A percentile compares a stretch with the other conserved stretches of the same genome.
phyloP scores from a whole-genome alignment of 1,284 basidiomycete genomes.

The Baeospora myosura region DNA sequence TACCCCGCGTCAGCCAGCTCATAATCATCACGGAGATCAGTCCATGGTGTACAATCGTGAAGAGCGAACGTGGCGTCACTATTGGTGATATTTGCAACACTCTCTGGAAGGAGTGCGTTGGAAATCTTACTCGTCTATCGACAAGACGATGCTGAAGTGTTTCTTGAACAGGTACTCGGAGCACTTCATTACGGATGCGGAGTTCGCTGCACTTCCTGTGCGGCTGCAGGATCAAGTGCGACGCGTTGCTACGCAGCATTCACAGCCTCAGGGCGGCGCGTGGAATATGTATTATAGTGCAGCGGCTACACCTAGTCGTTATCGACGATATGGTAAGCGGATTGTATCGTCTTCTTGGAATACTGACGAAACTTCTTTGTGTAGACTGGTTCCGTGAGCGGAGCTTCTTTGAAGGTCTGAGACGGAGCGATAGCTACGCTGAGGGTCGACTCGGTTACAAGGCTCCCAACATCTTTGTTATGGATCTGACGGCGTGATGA shows the following conservation, averaged over 20 bases:
- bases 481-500: conserved; percentile 28
- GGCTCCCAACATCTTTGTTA: conserved; percentile 71
- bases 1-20: conserved; percentile 65
- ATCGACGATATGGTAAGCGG: conserved; percentile 51
- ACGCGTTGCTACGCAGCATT: conserved; percentile 38
- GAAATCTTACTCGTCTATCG: not conserved
- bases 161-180: conserved; percentile 51
- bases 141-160: not conserved
- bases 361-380: conserved; percentile 4
- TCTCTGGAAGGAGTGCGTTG: conserved; percentile 66
- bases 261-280: conserved; percentile 14
- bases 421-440: conserved; percentile 54
- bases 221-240: conserved; percentile 65
- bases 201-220: conserved; percentile 51
- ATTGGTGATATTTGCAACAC: conserved; percentile 59
- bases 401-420: conserved; percentile 60
- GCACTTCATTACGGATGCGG: conserved; percentile 57
- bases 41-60: conserved; percentile 75
- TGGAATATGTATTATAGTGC: conserved; percentile 38
- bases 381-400: conserved; percentile 71
- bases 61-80: conserved; percentile 66
- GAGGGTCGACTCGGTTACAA: conserved; percentile 57
- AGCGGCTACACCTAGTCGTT: conserved; percentile 35
- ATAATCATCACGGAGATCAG: conserved; percentile 64
- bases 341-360: not conserved